Percentiles rank a stretch among this genome's conserved stretches.
phyloP scores from a whole-genome alignment of 306 rosid species.

The Castanea sativa region DNA sequence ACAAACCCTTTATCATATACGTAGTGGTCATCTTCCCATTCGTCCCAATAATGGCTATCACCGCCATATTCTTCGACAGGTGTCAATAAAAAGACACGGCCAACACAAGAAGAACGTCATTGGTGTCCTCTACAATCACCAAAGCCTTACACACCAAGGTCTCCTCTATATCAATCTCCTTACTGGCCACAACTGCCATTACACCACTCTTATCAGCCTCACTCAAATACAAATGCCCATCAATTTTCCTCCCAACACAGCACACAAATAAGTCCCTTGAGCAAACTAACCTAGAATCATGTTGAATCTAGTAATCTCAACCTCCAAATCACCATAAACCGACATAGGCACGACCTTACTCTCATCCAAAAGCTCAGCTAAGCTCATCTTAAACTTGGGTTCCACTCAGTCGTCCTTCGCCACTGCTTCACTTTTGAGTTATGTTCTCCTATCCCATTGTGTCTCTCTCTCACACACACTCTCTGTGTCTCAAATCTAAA shows the following conservation, averaged over 20 bases:
- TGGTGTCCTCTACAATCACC: constrained; percentile 91
- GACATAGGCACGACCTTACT: constrained; percentile 86
- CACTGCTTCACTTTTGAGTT: no score
- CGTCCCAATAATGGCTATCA: constrained; percentile 76
- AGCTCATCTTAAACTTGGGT: constrained; percentile 75
- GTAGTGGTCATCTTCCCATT: constrained; percentile 81
- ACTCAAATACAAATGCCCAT: constrained; percentile 66
- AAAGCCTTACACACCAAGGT: constrained; percentile 85
- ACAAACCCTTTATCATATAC: constrained; percentile 76
- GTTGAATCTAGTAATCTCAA: constrained; percentile 87
- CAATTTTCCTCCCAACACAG: constrained; percentile 61
- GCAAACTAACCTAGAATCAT: constrained; percentile 69
- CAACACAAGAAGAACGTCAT: constrained; percentile 58
- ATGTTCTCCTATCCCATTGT: no score
- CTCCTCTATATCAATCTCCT: constrained; percentile 88
- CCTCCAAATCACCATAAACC: constrained; percentile 79
- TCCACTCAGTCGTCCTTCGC: constrained; percentile 27
- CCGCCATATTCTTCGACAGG: constrained; percentile 86
- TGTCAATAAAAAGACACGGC: constrained; percentile 77
- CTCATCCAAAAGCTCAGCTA: constrained; percentile 93
- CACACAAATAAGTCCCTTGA: constrained; percentile 82
- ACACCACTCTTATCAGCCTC: constrained; percentile 98
- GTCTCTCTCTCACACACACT: no score
- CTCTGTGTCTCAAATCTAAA: no score
- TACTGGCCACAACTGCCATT: constrained; percentile 82